A percentile compares a stretch with the other conserved stretches of the same genome.
Evolutionary conservation across 1,139 yeast species (phyloP).

Genomic region (Scheffersomyces quercinus): DNA sequence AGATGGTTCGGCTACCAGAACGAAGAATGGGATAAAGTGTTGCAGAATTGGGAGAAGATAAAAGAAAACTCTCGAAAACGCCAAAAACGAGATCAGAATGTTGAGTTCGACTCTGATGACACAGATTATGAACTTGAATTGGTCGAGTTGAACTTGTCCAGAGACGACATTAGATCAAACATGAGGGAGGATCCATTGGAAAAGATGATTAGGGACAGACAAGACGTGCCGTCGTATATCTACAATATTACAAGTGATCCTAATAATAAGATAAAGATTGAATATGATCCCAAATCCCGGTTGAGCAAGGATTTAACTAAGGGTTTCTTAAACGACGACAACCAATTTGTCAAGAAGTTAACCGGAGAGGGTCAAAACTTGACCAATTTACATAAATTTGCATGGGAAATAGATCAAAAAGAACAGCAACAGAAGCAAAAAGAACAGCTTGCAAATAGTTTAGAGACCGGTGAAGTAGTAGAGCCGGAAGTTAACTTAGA

Average conservation of each 20-base stretch:
- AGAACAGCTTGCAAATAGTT: slow-evolving; percentile 13
- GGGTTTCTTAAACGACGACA: slow-evolving; percentile 51
- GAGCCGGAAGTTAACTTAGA: slow-evolving; percentile 39
- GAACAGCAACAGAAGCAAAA: slow-evolving; percentile 17
- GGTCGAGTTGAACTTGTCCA: slow-evolving; percentile 45
- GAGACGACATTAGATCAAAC: slow-evolving; percentile 25
- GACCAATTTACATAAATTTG: slow-evolving; percentile 50
- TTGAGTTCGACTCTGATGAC: slow-evolving; percentile 38
- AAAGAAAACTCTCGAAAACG: slow-evolving; percentile 22
- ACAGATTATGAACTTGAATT: slow-evolving; percentile 52
- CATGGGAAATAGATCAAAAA: slow-evolving; percentile 45
- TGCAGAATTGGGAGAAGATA: slow-evolving; percentile 45
- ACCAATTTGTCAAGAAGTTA: slow-evolving; percentile 53
- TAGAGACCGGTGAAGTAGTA: slow-evolving; percentile 16
- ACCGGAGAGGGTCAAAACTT: slow-evolving; percentile 55
- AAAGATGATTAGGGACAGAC: slow-evolving; percentile 46
- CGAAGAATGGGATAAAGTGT: slow-evolving; percentile 55
- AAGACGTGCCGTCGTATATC: slow-evolving; percentile 55
- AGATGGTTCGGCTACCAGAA: slow-evolving; percentile 76
- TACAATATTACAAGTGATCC: slow-evolving; percentile 32
- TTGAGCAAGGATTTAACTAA: slow-evolving; percentile 44
- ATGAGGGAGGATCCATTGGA: slow-evolving; percentile 38
- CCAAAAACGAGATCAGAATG: slow-evolving; percentile 10
- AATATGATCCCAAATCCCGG: slow-evolving; percentile 61
- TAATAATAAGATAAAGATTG: slow-evolving; percentile 24